Percentiles rank a stretch among this genome's conserved stretches.
phyloP scores from a whole-genome alignment of 495 filamentous ascomycete species.

The Penicillium salamii region DNA sequence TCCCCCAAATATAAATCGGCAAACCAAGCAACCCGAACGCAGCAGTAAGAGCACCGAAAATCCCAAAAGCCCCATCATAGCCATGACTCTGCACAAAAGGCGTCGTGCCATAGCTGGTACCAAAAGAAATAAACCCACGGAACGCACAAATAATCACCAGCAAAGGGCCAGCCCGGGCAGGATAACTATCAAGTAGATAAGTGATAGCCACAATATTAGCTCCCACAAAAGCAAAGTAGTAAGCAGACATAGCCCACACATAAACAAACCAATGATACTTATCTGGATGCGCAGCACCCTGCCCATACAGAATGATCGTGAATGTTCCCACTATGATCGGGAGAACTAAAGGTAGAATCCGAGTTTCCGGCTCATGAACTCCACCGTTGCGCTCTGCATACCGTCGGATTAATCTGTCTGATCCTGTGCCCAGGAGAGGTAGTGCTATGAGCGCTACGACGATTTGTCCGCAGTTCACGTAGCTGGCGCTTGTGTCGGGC shows the following conservation, averaged over 20 bases:
- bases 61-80: conserved; percentile 30
- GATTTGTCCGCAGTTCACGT: conserved; percentile 35
- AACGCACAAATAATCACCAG: conserved; percentile 41
- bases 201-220: conserved; percentile 39
- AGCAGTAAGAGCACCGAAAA: conserved; percentile 26
- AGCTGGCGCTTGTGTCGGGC: conserved; percentile 25
- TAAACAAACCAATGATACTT: conserved; percentile 36
- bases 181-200: conserved; percentile 38
- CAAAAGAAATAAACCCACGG: conserved; percentile 37
- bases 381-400: conserved; percentile 23
- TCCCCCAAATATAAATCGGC: conserved; percentile 29
- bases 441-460: conserved; percentile 29
- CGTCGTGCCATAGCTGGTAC: conserved; percentile 27
- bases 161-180: conserved; percentile 31
- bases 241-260: conserved; percentile 28
- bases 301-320: conserved; percentile 29
- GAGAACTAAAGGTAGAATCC: conserved; percentile 29
- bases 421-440: conserved; percentile 32
- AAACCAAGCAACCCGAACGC: conserved; percentile 17
- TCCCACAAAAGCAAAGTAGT: conserved; percentile 39
- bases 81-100: conserved; percentile 22
- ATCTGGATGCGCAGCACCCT: conserved; percentile 25
- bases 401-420: conserved; percentile 26
- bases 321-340: conserved; percentile 32
- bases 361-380: conserved; percentile 32